Percentiles rank a stretch among this genome's conserved stretches.
Conservation (phyloP, 2,329 filamentous ascomycete genomes). For the Colletotrichum siamense region DNA sequence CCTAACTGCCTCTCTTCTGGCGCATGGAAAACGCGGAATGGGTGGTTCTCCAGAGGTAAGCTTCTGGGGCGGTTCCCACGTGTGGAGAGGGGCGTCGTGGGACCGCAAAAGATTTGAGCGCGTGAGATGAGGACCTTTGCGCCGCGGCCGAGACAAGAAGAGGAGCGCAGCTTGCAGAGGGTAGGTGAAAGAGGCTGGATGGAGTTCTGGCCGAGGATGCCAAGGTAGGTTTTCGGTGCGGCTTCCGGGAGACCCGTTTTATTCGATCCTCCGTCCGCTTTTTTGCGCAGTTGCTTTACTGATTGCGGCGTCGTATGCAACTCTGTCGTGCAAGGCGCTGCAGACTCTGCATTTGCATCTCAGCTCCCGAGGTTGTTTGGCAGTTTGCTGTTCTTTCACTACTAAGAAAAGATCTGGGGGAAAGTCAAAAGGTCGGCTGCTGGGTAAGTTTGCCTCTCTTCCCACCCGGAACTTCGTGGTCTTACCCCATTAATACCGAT, state of each 20-base stretch:
- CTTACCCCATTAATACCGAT: neutral
- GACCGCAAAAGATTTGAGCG: neutral
- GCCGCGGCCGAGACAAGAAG: neutral
- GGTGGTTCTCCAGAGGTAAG: conserved; percentile 14
- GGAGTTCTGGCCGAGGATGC: neutral
- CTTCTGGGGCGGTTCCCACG: conserved; percentile 15
- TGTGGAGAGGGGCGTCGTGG: neutral
- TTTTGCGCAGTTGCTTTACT: neutral
- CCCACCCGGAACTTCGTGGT: neutral
- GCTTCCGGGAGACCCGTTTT: neutral
- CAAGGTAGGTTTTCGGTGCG: conserved; percentile 10
- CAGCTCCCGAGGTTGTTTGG: neutral
- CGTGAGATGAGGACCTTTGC: neutral
- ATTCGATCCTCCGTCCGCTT: conserved; percentile 5
- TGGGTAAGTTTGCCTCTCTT: neutral
- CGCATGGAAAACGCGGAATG: neutral
- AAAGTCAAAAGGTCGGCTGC: neutral
- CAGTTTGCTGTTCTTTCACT: neutral
- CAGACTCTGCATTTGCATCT: neutral
- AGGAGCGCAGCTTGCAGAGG: neutral
- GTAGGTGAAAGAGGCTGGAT: neutral
- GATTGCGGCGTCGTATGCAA: neutral
- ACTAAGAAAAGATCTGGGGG: neutral
- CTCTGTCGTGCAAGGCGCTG: neutral
- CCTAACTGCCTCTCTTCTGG: neutral